Percentiles rank a stretch among this genome's conserved stretches.
Evolutionary conservation across 2,329 filamentous ascomycete species (phyloP).

Genomic region (Chaetoscypha palmicola): DNA sequence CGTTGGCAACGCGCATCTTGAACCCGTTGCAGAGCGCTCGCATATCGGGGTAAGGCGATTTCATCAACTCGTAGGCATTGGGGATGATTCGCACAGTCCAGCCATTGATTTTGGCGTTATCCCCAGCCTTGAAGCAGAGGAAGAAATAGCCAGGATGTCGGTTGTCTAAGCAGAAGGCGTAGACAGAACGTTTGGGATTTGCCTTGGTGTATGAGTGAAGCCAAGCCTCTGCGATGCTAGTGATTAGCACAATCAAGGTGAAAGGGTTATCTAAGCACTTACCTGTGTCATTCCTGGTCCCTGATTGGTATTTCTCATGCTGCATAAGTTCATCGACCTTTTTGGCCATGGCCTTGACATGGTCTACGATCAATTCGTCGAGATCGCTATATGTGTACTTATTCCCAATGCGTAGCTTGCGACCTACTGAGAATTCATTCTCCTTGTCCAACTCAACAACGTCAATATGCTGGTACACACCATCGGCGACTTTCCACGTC

Average conservation of each 20-base stretch:
- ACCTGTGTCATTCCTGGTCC: conserved; percentile 77
- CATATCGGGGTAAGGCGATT: conserved; percentile 90
- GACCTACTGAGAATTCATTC: conserved; percentile 90
- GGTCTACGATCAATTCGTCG: conserved; percentile 93
- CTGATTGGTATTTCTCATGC: conserved; percentile 87
- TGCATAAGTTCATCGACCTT: conserved; percentile 96
- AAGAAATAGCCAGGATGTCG: conserved; percentile 92
- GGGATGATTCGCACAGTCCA: conserved; percentile 90
- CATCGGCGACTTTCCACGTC: conserved; percentile 96
- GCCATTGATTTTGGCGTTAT: conserved; percentile 62
- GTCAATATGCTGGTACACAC: conserved; percentile 96
- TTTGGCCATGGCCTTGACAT: conserved; percentile 94
- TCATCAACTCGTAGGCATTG: conserved; percentile 85
- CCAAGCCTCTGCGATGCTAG: conserved; percentile 68
- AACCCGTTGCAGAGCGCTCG: conserved; percentile 93
- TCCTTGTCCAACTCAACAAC: conserved; percentile 96
- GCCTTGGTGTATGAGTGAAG: conserved; percentile 91
- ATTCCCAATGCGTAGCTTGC: conserved; percentile 74
- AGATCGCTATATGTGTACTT: conserved; percentile 93
- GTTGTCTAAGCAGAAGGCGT: conserved; percentile 90
- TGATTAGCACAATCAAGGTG: conserved; percentile 11
- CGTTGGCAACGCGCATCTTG: conserved; percentile 45
- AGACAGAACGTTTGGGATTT: conserved; percentile 88
- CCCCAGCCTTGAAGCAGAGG: conserved; percentile 91
- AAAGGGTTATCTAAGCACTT: conserved; percentile 36